Percentiles rank a stretch among this genome's conserved stretches.
Evolutionary conservation across 179 eudicot genomes (phyloP).

Genomic region (Sideroxylon spinosum): DNA sequence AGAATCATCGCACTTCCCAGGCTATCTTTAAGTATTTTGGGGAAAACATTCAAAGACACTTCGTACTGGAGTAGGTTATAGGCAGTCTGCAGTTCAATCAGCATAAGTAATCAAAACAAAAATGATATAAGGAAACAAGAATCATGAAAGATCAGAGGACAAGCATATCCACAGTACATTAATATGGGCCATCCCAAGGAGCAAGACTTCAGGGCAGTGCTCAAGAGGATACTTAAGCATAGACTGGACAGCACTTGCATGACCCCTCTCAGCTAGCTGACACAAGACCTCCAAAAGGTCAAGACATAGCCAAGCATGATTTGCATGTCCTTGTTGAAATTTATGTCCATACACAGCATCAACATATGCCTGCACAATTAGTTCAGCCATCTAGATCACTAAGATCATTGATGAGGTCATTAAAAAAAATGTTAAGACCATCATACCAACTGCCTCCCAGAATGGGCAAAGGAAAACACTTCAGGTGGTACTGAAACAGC

Average conservation of each 20-base stretch:
- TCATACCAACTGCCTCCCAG: constrained; percentile 68
- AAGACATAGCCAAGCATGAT: constrained; percentile 81
- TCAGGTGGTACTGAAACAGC: constrained; percentile 76
- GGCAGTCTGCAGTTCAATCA: constrained; percentile 57
- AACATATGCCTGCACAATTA: constrained; percentile 51
- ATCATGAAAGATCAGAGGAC: neutral
- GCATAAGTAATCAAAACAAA: constrained; percentile 8
- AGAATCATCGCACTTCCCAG: constrained; percentile 42
- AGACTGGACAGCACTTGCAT: constrained; percentile 58
- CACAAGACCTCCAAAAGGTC: constrained; percentile 86
- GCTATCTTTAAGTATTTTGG: constrained; percentile 43
- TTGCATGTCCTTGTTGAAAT: constrained; percentile 50
- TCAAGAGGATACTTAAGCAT: constrained; percentile 72
- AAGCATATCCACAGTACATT: constrained; percentile 44
- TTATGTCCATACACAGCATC: constrained; percentile 56
- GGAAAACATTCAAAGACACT: constrained; percentile 58
- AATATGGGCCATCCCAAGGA: constrained; percentile 85
- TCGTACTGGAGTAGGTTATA: constrained; percentile 80
- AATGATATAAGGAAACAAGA: neutral
- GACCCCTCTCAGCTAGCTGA: constrained; percentile 85
- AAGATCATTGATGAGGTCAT: neutral
- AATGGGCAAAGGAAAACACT: constrained; percentile 72
- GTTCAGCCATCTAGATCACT: neutral
- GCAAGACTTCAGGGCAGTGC: constrained; percentile 78
- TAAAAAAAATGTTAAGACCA: constrained; percentile 9